A percentile compares a stretch with the other conserved stretches of the same genome.
phyloP scores from a whole-genome alignment of 306 rosid species.

The Castanea sativa region DNA sequence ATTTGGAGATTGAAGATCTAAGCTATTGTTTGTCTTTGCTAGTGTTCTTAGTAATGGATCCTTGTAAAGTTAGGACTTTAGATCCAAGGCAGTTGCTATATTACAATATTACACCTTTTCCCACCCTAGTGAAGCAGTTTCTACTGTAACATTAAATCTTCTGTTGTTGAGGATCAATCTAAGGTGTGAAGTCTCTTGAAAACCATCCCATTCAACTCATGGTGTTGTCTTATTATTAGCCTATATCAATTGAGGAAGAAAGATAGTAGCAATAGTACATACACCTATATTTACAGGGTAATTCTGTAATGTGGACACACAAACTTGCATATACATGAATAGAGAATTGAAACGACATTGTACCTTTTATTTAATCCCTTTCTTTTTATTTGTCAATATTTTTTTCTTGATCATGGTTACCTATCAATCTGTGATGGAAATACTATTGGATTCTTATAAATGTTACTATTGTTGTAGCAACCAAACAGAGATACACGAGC shows the following conservation, averaged over 20 bases:
- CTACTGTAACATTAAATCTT: not conserved
- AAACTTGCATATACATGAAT: not conserved
- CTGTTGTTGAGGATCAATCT: not conserved
- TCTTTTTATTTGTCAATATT: not conserved
- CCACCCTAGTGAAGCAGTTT: not conserved
- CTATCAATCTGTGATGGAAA: not conserved
- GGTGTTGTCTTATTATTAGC: not conserved
- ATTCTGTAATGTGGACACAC: not conserved
- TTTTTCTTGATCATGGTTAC: not conserved
- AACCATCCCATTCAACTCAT: not conserved
- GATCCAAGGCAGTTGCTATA: not conserved
- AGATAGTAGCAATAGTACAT: not conserved
- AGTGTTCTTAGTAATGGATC: not conserved
- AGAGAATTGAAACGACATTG: not conserved
- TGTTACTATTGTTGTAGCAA: slow-evolving; percentile 37
- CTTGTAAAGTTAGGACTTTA: not conserved
- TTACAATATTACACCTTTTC: not conserved
- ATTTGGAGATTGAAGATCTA: not conserved
- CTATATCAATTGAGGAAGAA: not conserved
- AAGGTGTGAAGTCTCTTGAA: not conserved
- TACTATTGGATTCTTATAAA: slow-evolving; percentile 12
- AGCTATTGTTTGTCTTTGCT: not conserved
- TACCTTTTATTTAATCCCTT: not conserved
- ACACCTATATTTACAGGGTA: not conserved
- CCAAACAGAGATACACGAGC: slow-evolving; percentile 31